Base-by-base conservation (phyloP, 176 grass and related monocot species). In the maize (Zea mays) region DNA sequence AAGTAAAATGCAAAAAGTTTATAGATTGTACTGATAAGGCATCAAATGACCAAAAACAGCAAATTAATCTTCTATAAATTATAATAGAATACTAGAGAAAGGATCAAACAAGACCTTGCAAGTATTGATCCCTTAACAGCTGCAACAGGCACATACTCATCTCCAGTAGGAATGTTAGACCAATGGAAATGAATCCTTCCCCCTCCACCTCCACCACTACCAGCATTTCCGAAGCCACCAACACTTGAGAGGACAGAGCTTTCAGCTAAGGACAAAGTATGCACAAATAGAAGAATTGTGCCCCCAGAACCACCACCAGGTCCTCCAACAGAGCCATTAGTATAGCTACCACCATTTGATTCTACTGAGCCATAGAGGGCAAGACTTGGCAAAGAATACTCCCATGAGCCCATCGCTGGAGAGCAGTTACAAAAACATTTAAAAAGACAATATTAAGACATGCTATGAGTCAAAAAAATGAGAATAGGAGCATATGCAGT, bases 161-260 rank as follows among this genome's bases (percentile, higher is more conserved):
- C 96, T 78, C 96, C 92, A 2, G 90, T 93, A 43, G 96, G 81
- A 77, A 99, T 96, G 38, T 93, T 83, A 69, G 90, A 92, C 96
- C 96, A 99, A 73, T 99, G 92, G 72, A 99, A 99, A 62, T 99
- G 90, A 86, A 99, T 93, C 84, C 92, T 96, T 46, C 96, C 96
- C 60, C 96, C 96, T 37, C 92, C 96, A 59, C 96, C 96, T 34
- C 96, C 96, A 72, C 96, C 90, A 56, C 92, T 89, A 65, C 62
- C 74, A 85, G 59, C 74, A 45, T 73, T 82, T 41, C 92, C 96
- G 72, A 72, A 69, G 38, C 96, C 92, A 85, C 96, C 96, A 77
- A 65, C 83, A 89, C 81, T 96, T 36, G 96, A 93, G 71, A 99
- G 83, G 68, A 89, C 61, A 13, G 96, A 99, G 34, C 90, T 79